phyloP scores from a whole-genome alignment of 2,329 filamentous ascomycete genomes.

The Epichloe gansuensis region DNA sequence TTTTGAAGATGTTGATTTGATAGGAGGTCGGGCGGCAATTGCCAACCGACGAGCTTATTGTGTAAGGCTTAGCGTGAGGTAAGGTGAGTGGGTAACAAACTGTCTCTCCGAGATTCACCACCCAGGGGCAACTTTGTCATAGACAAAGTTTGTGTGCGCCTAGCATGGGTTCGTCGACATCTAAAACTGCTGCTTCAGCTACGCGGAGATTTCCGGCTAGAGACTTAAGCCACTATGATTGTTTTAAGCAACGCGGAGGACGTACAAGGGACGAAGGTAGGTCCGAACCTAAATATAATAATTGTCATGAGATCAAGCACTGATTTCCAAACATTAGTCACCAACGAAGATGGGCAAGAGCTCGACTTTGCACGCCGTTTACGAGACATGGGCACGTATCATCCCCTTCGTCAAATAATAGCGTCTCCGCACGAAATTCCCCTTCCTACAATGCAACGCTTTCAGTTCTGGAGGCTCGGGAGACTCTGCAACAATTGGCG shows the following conservation, averaged over 20 bases:
- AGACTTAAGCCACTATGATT: neutral
- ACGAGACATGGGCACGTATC: neutral
- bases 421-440: neutral
- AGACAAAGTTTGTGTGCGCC: too few species aligned
- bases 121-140: too few species aligned
- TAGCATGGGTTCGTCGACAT: slow-evolving; percentile 2
- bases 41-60: too few species aligned
- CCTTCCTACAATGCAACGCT: neutral
- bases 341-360: neutral
- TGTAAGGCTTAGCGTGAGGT: too few species aligned
- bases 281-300: neutral
- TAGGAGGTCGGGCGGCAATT: too few species aligned
- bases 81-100: too few species aligned
- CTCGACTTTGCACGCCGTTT: neutral
- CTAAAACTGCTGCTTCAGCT: neutral
- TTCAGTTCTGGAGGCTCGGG: neutral
- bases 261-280: neutral
- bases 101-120: too few species aligned
- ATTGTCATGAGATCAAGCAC: neutral
- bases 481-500: neutral
- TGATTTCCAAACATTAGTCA: neutral
- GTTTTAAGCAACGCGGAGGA: neutral
- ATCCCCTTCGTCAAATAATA: neutral
- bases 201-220: neutral
- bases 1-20: too few species aligned